These are phyloP conservation scores for Aspergillus asperescens DNA, from an alignment of 495 filamentous ascomycete genomes.

Conservation along the genomic window DNA sequence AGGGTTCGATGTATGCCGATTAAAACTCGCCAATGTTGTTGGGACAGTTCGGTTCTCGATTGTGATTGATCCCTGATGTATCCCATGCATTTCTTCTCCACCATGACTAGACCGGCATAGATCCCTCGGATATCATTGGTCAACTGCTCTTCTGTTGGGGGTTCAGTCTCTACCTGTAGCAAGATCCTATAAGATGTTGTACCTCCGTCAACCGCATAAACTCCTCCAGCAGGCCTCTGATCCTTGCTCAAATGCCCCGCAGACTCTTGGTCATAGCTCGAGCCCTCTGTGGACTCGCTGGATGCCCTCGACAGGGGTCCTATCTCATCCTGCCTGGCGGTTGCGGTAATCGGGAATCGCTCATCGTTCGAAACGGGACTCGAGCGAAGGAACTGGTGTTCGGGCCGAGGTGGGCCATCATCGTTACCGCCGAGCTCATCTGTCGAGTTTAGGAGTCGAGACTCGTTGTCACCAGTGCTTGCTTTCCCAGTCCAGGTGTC, in stretches of 20 bases:
- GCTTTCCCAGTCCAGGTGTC: constrained; percentile 13
- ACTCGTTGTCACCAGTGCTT: constrained; percentile 9
- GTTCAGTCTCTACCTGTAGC: constrained; percentile 56
- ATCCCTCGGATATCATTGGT: constrained; percentile 64
- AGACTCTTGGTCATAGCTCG: constrained; percentile 18
- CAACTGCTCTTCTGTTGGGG: constrained; percentile 72
- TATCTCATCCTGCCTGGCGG: constrained; percentile 5
- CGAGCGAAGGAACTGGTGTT: constrained; percentile 5
- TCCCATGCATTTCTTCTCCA: constrained; percentile 74
- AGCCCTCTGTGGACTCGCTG: constrained; percentile 9
- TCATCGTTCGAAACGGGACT: constrained; percentile 14
- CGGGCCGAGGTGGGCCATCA: constrained; percentile 1
- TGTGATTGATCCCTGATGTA: constrained; percentile 57
- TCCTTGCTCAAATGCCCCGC: constrained; percentile 16
- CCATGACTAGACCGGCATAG: constrained; percentile 71
- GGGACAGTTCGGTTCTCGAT: constrained; percentile 41
- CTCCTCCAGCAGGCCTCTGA: constrained; percentile 10
- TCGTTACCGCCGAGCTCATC: constrained; percentile 5
- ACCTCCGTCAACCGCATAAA: constrained; percentile 14
- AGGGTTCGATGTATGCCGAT: constrained; percentile 68
- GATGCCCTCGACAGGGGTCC: constrained; percentile 8
- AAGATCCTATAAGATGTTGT: constrained; percentile 45
- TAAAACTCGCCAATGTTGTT: constrained; percentile 66
- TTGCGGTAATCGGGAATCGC: constrained; percentile 3
- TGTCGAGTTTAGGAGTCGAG: constrained; percentile 6